A percentile compares a stretch with the other conserved stretches of the same genome.
Evolutionary conservation across 768 basidiomycete genomes (phyloP).

Genomic region (Boletus sp.): DNA sequence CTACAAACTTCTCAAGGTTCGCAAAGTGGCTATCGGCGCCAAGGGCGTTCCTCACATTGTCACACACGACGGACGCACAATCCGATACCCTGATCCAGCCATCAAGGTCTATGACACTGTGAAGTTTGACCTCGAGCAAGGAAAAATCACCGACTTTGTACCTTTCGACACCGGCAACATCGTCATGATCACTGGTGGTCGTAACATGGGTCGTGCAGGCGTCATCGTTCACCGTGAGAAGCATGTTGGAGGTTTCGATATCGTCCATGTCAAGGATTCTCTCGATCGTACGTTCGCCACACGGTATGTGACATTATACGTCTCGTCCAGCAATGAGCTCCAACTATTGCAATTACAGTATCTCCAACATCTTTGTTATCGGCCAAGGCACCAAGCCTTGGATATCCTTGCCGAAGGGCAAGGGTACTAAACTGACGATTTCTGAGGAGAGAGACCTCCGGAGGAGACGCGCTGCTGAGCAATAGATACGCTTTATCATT

Average conservation of each 20-base stretch:
- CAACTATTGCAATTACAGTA: slow-evolving; percentile 42
- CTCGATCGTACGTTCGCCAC: slow-evolving; percentile 96
- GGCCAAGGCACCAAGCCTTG: slow-evolving; percentile 95
- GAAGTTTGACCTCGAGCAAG: slow-evolving; percentile 93
- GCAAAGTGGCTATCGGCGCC: slow-evolving; percentile 85
- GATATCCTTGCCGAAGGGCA: slow-evolving; percentile 96
- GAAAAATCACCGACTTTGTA: slow-evolving; percentile 89
- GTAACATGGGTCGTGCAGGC: slow-evolving; percentile 99
- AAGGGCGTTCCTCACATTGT: slow-evolving; percentile 96
- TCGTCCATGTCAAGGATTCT: slow-evolving; percentile 95
- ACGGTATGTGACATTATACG: slow-evolving; percentile 55
- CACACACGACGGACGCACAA: slow-evolving; percentile 99
- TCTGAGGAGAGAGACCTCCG: slow-evolving; percentile 93
- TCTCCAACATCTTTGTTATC: slow-evolving; percentile 97
- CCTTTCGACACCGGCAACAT: slow-evolving; percentile 98
- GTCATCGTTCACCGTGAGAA: slow-evolving; percentile 96
- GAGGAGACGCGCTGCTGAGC: slow-evolving; percentile 77
- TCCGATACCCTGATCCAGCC: slow-evolving; percentile 96
- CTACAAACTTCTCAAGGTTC: slow-evolving; percentile 96
- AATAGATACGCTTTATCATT: slow-evolving; percentile 40
- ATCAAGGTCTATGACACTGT: slow-evolving; percentile 97
- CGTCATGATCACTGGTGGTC: slow-evolving; percentile 96
- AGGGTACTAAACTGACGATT: slow-evolving; percentile 97
- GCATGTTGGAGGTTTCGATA: slow-evolving; percentile 98
- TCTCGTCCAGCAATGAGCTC: not conserved